A percentile compares a stretch with the other conserved stretches of the same genome.
phyloP scores from a whole-genome alignment of 2,329 filamentous ascomycete species.

The Pyrenochaeta sp. region DNA sequence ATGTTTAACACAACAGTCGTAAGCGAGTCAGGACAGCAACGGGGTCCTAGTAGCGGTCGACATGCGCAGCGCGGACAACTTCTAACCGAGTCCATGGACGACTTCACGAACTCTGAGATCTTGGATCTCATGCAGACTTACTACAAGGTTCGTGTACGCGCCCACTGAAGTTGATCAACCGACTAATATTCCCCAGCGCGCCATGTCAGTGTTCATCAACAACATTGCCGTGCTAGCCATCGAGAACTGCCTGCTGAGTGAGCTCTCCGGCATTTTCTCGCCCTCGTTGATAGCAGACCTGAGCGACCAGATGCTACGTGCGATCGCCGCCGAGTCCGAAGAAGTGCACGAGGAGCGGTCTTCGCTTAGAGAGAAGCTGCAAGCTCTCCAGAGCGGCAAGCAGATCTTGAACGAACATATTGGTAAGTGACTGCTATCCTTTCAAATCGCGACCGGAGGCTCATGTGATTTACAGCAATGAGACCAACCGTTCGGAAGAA shows the following conservation, averaged over 20 bases:
- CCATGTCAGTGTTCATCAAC: conserved; percentile 33
- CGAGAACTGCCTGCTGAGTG: conserved; percentile 32
- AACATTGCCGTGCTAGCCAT: conserved; percentile 36
- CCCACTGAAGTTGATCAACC: background rate
- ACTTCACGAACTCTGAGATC: conserved; percentile 34
- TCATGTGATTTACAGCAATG: conserved; percentile 6
- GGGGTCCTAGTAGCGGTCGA: background rate
- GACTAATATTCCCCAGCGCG: conserved; percentile 23
- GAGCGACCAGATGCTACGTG: conserved; percentile 25
- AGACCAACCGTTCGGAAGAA: conserved; percentile 1
- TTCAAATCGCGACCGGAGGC: background rate
- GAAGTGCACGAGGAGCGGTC: conserved; percentile 22
- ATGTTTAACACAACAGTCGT: background rate
- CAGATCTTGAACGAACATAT: conserved; percentile 23
- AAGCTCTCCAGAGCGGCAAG: conserved; percentile 20
- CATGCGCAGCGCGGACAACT: conserved; percentile 11
- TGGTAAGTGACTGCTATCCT: conserved; percentile 6
- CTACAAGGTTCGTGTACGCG: conserved; percentile 25
- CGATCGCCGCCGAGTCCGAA: conserved; percentile 36
- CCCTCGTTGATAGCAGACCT: conserved; percentile 24
- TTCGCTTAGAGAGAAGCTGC: conserved; percentile 18
- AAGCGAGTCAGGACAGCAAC: background rate
- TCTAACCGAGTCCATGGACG: conserved; percentile 28
- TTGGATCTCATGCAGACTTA: conserved; percentile 35
- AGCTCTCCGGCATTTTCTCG: conserved; percentile 28